phyloP scores from a whole-genome alignment of 2,329 filamentous ascomycete genomes.

The Tolypocladium cylindrosporum region DNA sequence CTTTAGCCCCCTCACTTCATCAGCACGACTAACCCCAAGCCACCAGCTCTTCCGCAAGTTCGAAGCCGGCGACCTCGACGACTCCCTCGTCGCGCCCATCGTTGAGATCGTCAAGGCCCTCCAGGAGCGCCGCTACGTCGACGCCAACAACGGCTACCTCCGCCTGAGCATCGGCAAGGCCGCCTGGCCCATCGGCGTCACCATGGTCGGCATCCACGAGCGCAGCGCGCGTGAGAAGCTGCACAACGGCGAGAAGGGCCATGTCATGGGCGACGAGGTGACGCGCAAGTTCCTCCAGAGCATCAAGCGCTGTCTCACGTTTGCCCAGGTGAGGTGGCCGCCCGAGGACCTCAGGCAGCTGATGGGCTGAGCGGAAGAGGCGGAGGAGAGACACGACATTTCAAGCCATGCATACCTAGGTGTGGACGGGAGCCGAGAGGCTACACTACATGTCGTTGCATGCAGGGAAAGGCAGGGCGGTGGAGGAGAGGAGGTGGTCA shows the following conservation, averaged over 20 bases:
- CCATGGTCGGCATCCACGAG: slow-evolving; percentile 99
- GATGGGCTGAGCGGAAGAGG: slow-evolving; percentile 53
- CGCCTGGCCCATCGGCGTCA: slow-evolving; percentile 97
- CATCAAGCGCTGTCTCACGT: slow-evolving; percentile 93
- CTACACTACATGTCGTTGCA: too few relatives aligned
- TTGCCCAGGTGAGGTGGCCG: slow-evolving; percentile 94
- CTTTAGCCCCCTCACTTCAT: neutral
- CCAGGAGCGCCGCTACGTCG: slow-evolving; percentile 84
- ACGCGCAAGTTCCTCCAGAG: slow-evolving; percentile 95
- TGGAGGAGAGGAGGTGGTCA: neutral
- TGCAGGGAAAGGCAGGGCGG: neutral
- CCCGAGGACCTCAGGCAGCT: slow-evolving; percentile 85
- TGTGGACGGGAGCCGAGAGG: neutral
- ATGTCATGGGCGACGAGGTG: slow-evolving; percentile 94
- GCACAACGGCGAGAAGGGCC: slow-evolving; percentile 76
- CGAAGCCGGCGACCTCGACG: slow-evolving; percentile 69
- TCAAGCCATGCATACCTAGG: neutral
- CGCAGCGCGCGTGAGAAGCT: slow-evolving; percentile 90
- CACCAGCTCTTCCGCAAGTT: slow-evolving; percentile 71
- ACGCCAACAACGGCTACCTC: slow-evolving; percentile 93
- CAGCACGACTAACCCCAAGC: neutral
- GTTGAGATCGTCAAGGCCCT: slow-evolving; percentile 87
- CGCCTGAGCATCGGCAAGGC: slow-evolving; percentile 90
- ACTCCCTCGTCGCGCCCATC: slow-evolving; percentile 69
- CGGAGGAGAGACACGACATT: neutral